Percentiles rank a stretch among this genome's conserved stretches.
Evolutionary conservation across 1,284 basidiomycete species (phyloP).

Genomic region (Naganishia cerealis): DNA sequence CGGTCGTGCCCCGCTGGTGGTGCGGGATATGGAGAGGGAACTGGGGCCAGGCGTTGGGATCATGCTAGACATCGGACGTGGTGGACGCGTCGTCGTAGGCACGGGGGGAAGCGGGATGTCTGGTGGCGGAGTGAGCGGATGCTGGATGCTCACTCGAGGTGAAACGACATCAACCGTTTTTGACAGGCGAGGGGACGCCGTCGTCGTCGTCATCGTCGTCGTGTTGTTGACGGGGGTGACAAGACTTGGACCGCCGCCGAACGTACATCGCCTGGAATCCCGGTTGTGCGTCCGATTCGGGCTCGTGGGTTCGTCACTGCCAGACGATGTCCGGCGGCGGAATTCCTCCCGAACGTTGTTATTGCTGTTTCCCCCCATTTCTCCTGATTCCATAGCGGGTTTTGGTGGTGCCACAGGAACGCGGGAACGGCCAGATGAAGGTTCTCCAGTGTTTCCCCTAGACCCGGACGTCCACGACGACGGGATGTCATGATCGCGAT

Average conservation of each 20-base stretch:
- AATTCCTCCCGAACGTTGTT: not conserved
- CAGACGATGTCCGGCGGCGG: not conserved
- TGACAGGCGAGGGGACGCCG: conserved; percentile 4
- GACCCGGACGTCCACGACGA: not conserved
- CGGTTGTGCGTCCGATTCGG: not conserved
- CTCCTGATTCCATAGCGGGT: not conserved
- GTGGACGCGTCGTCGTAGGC: not conserved
- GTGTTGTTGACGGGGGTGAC: conserved; percentile 9
- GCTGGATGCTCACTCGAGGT: conserved; percentile 13
- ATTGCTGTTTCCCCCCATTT: not conserved
- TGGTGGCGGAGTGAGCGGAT: conserved; percentile 18
- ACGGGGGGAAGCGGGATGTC: conserved; percentile 21
- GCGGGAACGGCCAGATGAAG: not conserved
- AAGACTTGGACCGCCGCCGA: not conserved
- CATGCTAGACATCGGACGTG: no score
- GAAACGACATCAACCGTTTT: not conserved
- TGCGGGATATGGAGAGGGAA: no score
- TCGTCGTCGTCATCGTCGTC: no score
- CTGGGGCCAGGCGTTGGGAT: no score
- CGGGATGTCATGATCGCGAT: no score
- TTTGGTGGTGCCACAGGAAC: not conserved
- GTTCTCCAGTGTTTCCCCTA: not conserved
- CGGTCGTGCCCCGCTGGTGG: not conserved
- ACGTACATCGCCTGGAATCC: conserved; percentile 3
- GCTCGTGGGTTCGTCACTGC: not conserved